These are phyloP conservation scores for Leishmania gerbilli DNA, from an alignment of 208 protist genomes.

Conservation along the genomic window DNA sequence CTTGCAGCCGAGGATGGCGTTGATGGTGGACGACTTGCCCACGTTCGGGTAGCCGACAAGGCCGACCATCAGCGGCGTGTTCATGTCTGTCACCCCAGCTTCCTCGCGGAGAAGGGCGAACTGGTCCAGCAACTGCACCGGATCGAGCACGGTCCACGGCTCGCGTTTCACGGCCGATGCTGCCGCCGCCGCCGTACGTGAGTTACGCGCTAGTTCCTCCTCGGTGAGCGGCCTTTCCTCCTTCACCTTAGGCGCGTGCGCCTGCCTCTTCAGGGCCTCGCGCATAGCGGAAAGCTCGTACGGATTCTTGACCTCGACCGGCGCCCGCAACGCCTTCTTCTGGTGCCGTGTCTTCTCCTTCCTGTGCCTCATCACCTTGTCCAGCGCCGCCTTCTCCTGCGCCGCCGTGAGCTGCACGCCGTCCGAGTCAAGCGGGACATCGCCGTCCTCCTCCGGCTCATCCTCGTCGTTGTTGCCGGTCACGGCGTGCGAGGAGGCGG, in stretches of 20 bases:
- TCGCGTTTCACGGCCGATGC: constrained; percentile 23
- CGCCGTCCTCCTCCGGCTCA: constrained; percentile 3
- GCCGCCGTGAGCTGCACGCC: constrained; percentile 35
- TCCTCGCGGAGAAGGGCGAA: constrained; percentile 59
- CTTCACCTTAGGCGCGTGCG: constrained; percentile 43
- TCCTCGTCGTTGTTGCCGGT: constrained; percentile 16
- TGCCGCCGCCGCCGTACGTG: constrained; percentile 38
- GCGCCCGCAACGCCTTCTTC: constrained; percentile 76
- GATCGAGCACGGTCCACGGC: constrained; percentile 66
- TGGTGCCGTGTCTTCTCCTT: constrained; percentile 77
- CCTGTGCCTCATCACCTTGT: constrained; percentile 35
- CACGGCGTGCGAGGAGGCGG: constrained; percentile 20
- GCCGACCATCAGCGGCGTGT: constrained; percentile 87
- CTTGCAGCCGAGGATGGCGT: constrained; percentile 95
- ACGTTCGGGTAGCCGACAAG: constrained; percentile 99
- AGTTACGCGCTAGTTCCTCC: constrained; percentile 67
- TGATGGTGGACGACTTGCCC: constrained; percentile 98
- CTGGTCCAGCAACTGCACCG: constrained; percentile 81
- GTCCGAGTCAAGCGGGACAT: constrained; percentile 21
- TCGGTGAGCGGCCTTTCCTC: constrained; percentile 53
- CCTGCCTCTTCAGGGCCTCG: constrained; percentile 38
- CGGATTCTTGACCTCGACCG: constrained; percentile 72
- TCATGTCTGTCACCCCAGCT: constrained; percentile 35
- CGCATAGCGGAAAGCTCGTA: constrained; percentile 74
- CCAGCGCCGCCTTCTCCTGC: constrained; percentile 42